These are phyloP conservation scores for Botrytis squamosa DNA, from an alignment of 2,329 filamentous ascomycete genomes.

Conservation along the genomic window DNA sequence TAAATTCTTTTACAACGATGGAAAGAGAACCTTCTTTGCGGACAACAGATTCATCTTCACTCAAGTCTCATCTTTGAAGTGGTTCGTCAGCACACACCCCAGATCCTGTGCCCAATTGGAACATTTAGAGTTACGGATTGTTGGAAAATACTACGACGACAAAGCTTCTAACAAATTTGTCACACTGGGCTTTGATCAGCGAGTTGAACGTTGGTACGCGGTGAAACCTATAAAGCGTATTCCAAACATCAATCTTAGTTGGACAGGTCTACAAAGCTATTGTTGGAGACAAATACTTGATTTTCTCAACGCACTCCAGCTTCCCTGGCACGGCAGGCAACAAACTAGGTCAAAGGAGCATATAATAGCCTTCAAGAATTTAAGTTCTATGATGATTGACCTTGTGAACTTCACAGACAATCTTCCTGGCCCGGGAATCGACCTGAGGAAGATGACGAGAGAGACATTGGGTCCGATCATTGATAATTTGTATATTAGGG, in stretches of 20 bases:
- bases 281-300: slow-evolving; percentile 8
- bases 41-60: neutral
- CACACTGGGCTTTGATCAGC: neutral
- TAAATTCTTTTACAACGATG: neutral
- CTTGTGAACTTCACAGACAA: slow-evolving; percentile 3
- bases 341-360: neutral
- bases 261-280: slow-evolving; percentile 11
- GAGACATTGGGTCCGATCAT: neutral
- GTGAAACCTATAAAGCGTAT: neutral
- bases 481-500: neutral
- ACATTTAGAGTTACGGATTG: slow-evolving; percentile 3
- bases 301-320: neutral
- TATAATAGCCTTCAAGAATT: neutral
- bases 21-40: neutral
- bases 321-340: neutral
- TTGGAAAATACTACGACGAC: slow-evolving; percentile 7
- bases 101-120: neutral
- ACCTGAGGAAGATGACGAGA: neutral
- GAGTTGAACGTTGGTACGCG: neutral
- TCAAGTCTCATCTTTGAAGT: neutral
- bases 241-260: neutral
- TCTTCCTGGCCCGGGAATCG: neutral
- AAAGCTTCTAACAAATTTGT: neutral
- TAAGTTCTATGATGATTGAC: slow-evolving; percentile 10
- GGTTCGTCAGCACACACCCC: neutral